Base-by-base conservation (phyloP, 768 basidiomycete genomes). In the Lyophyllum decastes region DNA sequence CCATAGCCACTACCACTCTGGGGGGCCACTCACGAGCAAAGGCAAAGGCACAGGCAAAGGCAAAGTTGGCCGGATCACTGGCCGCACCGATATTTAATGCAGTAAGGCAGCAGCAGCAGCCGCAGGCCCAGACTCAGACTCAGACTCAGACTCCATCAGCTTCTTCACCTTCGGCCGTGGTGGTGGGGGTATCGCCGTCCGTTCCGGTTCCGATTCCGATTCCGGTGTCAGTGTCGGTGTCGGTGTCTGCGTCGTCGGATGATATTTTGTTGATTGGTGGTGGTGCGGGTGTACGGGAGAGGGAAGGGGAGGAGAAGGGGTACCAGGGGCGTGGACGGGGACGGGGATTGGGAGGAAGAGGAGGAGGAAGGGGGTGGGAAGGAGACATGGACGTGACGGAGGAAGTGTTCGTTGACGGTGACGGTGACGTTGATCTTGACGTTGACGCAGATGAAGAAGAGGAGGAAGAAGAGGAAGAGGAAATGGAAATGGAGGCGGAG, bases 191-290 rank as follows among this genome's bases (percentile, higher is more conserved):
- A n/a, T n/a, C n/a, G n/a, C n/a, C n/a, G n/a, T n/a, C n/a, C n/a
- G n/a, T n/a, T n/a, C n/a, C 35, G 35, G 3, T 12, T 12, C 35
- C 35, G 35, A 7, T 16, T 38, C 35, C 35, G 8, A 4, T 16
- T 38, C 35, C 35, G 35, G 3, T 3, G 35, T 16, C 4, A 10
- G 10, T 30, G 10, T 10, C 5, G 4, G 30, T 25, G 7, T 46
- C 58, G 24, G 24, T 34, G 24, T 59, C 58, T 24, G 21, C 41
- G 16, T 54, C 44, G 19, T 40, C 48, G 25, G 47, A 44, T 24
- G 49, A 51, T 21, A 33, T 45, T n/a, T 46, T 49, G 17, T 8
- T 59, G 49, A 17, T 40, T 21, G 54, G 33, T 4, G 41, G 44
- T 19, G 43, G 19, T 4, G 47, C n/a, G 35, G 10, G 22, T 38